phyloP scores from a whole-genome alignment of 805 yeast species.

The Maudiozyma pseudohumilis region DNA sequence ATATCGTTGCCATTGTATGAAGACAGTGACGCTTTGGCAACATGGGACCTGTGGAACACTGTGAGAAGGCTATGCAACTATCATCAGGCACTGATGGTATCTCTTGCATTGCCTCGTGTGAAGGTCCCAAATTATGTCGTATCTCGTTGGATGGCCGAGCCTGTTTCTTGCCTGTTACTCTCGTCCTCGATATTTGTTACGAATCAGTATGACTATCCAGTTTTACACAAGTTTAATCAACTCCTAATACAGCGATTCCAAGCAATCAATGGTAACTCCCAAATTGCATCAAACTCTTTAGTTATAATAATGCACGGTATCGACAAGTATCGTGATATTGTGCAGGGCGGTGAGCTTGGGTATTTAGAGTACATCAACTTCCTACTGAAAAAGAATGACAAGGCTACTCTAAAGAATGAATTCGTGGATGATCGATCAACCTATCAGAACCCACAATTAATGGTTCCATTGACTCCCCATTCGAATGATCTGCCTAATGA shows the following conservation, averaged over 20 bases:
- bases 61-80: slow-evolving; percentile 48
- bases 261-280: slow-evolving; percentile 34
- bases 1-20: slow-evolving; percentile 43
- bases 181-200: slow-evolving; percentile 48
- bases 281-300: slow-evolving; percentile 19
- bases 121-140: slow-evolving; percentile 41
- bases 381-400: slow-evolving; percentile 30
- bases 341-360: slow-evolving; percentile 31
- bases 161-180: slow-evolving; percentile 46
- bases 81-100: slow-evolving; percentile 51
- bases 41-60: slow-evolving; percentile 72
- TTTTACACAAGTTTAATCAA: slow-evolving; percentile 50
- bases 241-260: slow-evolving; percentile 34
- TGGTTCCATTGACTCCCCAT: slow-evolving; percentile 68
- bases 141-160: slow-evolving; percentile 61
- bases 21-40: slow-evolving; percentile 43
- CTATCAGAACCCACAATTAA: slow-evolving; percentile 16
- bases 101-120: slow-evolving; percentile 61
- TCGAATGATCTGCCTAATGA: slow-evolving; percentile 43
- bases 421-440: no score
- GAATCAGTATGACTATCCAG: slow-evolving; percentile 56
- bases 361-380: slow-evolving; percentile 37
- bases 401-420: slow-evolving; percentile 3
- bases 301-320: slow-evolving; percentile 45
- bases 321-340: slow-evolving; percentile 31